Conservation (phyloP, 2,329 filamentous ascomycete species). For the Botrytis paeoniae region DNA sequence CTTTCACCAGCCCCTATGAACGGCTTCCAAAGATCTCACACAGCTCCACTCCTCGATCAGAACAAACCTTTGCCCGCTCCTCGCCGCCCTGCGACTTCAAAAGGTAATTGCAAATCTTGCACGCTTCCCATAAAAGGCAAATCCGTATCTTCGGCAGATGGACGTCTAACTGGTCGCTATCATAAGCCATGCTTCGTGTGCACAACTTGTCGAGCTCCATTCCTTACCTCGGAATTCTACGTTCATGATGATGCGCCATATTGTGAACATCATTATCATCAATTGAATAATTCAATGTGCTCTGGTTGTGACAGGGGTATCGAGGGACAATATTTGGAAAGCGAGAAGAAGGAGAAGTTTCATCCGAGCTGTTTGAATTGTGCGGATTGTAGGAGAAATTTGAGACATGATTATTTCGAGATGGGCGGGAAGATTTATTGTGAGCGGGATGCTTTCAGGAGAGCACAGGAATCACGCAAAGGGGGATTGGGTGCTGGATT, state of each 20-base stretch:
- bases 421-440: slow-evolving; percentile 78
- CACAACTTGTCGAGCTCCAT: slow-evolving; percentile 75
- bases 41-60: slow-evolving; percentile 19
- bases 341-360: slow-evolving; percentile 72
- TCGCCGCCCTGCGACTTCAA: slow-evolving; percentile 30
- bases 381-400: slow-evolving; percentile 67
- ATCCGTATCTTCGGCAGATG: slow-evolving; percentile 90
- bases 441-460: slow-evolving; percentile 70
- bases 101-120: slow-evolving; percentile 80
- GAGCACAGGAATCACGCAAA: slow-evolving; percentile 27
- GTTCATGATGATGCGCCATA: slow-evolving; percentile 84
- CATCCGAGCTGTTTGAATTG: slow-evolving; percentile 87
- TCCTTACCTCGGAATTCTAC: slow-evolving; percentile 87
- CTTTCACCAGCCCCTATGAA: slow-evolving; percentile 1
- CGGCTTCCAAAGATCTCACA: slow-evolving; percentile 23
- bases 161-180: slow-evolving; percentile 85
- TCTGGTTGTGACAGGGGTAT: slow-evolving; percentile 77
- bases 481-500: slow-evolving; percentile 19
- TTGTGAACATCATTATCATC: slow-evolving; percentile 89
- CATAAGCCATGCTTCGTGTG: slow-evolving; percentile 96
- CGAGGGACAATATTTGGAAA: slow-evolving; percentile 90
- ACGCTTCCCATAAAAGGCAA: slow-evolving; percentile 77
- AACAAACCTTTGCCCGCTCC: slow-evolving; percentile 12
- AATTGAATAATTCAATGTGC: slow-evolving; percentile 84
- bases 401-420: slow-evolving; percentile 88